phyloP scores from a whole-genome alignment of 2,329 filamentous ascomycete species.

The Calonectria ilicicola region DNA sequence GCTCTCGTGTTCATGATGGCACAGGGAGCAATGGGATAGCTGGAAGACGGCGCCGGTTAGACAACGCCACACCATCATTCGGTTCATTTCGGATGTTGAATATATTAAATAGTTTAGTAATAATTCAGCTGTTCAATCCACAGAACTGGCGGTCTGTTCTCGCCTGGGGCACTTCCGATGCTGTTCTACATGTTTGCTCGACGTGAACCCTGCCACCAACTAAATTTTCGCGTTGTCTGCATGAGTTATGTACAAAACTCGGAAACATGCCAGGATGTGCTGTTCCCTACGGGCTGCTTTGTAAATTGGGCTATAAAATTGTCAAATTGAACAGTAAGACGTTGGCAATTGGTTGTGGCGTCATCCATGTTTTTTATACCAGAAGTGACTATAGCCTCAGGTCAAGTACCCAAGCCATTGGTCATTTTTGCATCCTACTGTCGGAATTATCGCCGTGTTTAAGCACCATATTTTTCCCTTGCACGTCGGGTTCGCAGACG shows the following conservation, averaged over 20 bases:
- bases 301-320: no score
- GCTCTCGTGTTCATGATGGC: background rate
- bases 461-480: no score
- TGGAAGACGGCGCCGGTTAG: background rate
- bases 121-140: conserved; percentile 56
- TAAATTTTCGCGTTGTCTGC: conserved; percentile 79
- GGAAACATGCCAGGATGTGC: no score
- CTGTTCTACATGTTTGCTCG: conserved; percentile 76
- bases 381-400: no score
- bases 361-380: no score
- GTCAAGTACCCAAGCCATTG: no score
- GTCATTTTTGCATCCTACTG: no score
- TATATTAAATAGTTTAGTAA: background rate
- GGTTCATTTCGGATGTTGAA: background rate
- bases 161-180: conserved; percentile 79
- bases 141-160: conserved; percentile 64
- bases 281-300: no score
- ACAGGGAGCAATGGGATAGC: background rate
- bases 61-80: background rate
- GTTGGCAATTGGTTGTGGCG: no score
- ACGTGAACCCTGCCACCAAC: conserved; percentile 69
- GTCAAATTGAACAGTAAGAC: no score
- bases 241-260: conserved; percentile 83
- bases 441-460: no score
- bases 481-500: no score